Base-by-base conservation (phyloP, 1,284 basidiomycete species). In the Sphagnurus paluster region DNA sequence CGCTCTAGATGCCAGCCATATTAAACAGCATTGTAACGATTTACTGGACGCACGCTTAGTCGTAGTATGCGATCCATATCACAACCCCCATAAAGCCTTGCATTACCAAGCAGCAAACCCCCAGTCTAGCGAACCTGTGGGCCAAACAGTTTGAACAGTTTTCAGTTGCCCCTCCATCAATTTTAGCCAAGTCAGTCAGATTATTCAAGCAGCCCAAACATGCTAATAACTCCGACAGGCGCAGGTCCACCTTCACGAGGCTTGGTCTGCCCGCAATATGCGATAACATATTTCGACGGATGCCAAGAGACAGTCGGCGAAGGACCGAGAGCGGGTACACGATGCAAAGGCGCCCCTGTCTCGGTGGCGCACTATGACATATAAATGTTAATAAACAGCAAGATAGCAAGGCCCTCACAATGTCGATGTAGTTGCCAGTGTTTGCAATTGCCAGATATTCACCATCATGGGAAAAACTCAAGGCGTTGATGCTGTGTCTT, bases 381-480 rank as follows among this genome's bases (percentile, higher is more conserved):
- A n/a, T n/a, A 30, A 14, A 9, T 25, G 37, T 42, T 14, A 33
- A 16, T 16, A 40, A 44, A 32, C 32, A 43, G 17, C 38, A n/a
- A 28, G 20, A 24, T 13, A 44, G 8, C 36, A 50, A 24, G 21
- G n/a, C 58, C 10, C 71, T 42, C 53, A 89, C 87, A 39, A 90
- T 86, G 51, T 90, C 87, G 47, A 90, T 82, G 53, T 87, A 88
- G 14, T 68, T 67, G n/a, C 84, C 86, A 5, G 76, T 71, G 49
- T 72, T 87, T 3, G 85, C 82, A 39, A 89, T 82, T 6, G 87
- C 87, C 21, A 90, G 62, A 58, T 84, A 89, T 68, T 90, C 88
- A 28, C 87, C 87, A 53, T 90, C 87, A 52, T 82, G 74, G 4
- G 86, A 90, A 70, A 89, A 90, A 58, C 84, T 87, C n/a, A 90